A percentile compares a stretch with the other conserved stretches of the same genome.
Evolutionary conservation across 805 yeast genomes (phyloP).

Genomic region (Lipomyces orientalis): DNA sequence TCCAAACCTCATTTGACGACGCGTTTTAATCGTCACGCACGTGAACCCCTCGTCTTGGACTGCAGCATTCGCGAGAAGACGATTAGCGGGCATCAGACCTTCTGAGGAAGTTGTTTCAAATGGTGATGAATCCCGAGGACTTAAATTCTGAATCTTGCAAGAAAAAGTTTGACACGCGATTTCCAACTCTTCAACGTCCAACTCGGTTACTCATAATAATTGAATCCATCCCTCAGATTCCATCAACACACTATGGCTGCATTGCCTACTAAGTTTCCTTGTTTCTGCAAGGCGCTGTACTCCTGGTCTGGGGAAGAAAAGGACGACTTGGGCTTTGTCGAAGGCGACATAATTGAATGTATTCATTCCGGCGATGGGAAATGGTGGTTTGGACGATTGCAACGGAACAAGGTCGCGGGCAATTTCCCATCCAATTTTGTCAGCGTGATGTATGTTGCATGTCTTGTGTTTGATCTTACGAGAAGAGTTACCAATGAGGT

Average conservation of each 20-base stretch:
- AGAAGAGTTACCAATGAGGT: background rate
- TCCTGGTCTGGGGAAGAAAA: constrained; percentile 95
- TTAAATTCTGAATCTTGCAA: background rate
- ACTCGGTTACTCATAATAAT: background rate
- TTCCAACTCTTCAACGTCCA: background rate
- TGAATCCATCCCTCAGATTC: background rate
- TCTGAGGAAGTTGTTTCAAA: background rate
- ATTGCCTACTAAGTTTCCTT: constrained; percentile 53
- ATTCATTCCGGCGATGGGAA: constrained; percentile 79
- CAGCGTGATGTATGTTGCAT: constrained; percentile 52
- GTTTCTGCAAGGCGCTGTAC: constrained; percentile 78
- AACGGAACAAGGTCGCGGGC: constrained; percentile 82
- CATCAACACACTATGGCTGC: constrained; percentile 3
- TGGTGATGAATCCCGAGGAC: background rate
- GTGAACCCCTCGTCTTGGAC: background rate
- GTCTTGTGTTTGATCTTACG: background rate
- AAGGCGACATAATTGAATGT: constrained; percentile 90
- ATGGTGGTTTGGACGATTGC: constrained; percentile 87
- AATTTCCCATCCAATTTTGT: constrained; percentile 89
- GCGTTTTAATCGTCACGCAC: background rate
- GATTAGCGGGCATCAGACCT: background rate
- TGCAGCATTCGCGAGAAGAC: background rate
- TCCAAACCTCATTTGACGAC: background rate
- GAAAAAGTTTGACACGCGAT: background rate
- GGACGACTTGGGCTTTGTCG: constrained; percentile 85